Evolutionary conservation across 768 basidiomycete species (phyloP).

Genomic region (Leccinum longicurvipes): DNA sequence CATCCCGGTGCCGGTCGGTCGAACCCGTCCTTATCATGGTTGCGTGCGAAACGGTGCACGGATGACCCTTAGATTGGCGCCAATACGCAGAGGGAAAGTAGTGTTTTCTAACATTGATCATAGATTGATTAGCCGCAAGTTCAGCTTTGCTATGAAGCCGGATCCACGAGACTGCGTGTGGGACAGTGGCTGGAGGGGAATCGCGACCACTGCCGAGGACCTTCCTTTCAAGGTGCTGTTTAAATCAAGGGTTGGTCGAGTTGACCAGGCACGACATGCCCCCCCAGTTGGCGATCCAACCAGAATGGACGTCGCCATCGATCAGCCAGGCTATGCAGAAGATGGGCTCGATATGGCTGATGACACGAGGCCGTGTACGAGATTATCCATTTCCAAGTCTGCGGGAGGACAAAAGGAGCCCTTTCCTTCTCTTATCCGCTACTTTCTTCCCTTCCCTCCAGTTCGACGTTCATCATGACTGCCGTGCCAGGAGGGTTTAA

Average conservation of each 20-base stretch:
- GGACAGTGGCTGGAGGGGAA: neutral
- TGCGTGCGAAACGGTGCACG: neutral
- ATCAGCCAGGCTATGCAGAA: constrained; percentile 12
- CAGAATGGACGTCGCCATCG: neutral
- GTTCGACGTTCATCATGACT: constrained; percentile 23
- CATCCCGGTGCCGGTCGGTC: too few relatives aligned
- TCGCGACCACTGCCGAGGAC: neutral
- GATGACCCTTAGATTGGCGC: neutral
- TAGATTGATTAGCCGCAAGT: neutral
- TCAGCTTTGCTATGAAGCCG: neutral
- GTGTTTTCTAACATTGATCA: neutral
- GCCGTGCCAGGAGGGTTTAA: constrained; percentile 23
- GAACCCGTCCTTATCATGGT: neutral
- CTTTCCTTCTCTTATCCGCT: neutral
- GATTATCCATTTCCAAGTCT: constrained; percentile 11
- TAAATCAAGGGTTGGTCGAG: neutral
- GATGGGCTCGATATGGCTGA: constrained; percentile 32
- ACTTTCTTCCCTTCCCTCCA: constrained; percentile 11
- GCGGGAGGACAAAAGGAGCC: constrained; percentile 22
- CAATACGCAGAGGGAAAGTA: neutral
- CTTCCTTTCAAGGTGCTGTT: neutral
- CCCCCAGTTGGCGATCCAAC: neutral
- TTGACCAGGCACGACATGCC: neutral
- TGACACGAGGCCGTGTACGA: constrained; percentile 28
- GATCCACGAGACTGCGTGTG: too few relatives aligned